A percentile compares a stretch with the other conserved stretches of the same genome.
Conservation (phyloP, 2,329 filamentous ascomycete genomes). For the Colletotrichum gigasporum region DNA sequence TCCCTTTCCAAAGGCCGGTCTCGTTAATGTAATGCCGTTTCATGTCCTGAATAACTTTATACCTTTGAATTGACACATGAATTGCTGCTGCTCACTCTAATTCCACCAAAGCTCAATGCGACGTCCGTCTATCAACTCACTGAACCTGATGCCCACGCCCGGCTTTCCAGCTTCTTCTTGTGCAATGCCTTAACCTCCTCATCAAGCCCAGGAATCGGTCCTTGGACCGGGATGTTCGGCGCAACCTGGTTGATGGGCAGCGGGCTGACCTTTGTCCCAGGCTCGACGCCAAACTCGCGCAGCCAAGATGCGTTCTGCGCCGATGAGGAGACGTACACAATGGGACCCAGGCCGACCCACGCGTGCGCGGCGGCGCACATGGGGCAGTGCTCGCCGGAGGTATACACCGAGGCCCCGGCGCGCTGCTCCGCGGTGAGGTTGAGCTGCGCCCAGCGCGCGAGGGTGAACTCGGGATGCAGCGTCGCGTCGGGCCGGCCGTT, state of each 20-base stretch:
- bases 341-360: slow-evolving; percentile 44
- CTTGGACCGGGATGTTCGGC: slow-evolving; percentile 39
- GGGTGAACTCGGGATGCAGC: slow-evolving; percentile 46
- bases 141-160: no score
- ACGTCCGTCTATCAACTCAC: no score
- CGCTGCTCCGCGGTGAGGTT: slow-evolving; percentile 48
- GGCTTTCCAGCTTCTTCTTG: background rate
- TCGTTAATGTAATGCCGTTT: no score
- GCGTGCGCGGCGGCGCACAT: slow-evolving; percentile 49
- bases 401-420: slow-evolving; percentile 47
- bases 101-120: no score
- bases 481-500: slow-evolving; percentile 42
- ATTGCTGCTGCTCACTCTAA: no score
- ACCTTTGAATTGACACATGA: no score
- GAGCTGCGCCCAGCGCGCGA: slow-evolving; percentile 48
- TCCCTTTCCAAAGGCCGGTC: no score
- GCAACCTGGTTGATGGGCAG: slow-evolving; percentile 42
- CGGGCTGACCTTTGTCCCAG: slow-evolving; percentile 32
- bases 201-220: slow-evolving; percentile 40
- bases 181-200: slow-evolving; percentile 42
- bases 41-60: no score
- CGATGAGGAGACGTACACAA: slow-evolving; percentile 44
- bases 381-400: slow-evolving; percentile 48
- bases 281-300: slow-evolving; percentile 37
- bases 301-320: slow-evolving; percentile 40